Evolutionary conservation across 2,329 filamentous ascomycete genomes (phyloP).

Genomic region (Phialophora expanda): DNA sequence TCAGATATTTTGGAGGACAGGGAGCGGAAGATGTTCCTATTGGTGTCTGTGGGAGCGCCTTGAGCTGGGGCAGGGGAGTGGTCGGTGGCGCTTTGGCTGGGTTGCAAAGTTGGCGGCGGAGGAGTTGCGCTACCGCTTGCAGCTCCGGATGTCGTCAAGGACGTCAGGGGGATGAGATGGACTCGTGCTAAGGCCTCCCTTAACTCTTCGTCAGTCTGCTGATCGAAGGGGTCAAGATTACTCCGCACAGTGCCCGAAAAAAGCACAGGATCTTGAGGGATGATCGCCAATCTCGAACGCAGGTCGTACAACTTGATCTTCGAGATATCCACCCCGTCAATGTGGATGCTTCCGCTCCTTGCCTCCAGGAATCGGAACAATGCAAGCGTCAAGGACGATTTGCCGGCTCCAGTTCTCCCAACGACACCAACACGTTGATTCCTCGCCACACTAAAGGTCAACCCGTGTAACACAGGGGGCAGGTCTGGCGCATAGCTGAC

Average conservation of each 20-base stretch:
- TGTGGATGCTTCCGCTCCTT: conserved; percentile 66
- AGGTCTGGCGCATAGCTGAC: conserved; percentile 74
- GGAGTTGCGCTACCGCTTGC: conserved; percentile 37
- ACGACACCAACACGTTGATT: conserved; percentile 77
- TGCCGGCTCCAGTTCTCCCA: conserved; percentile 77
- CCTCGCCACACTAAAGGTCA: conserved; percentile 69
- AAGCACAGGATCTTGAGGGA: conserved; percentile 80
- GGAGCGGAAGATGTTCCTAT: conserved; percentile 69
- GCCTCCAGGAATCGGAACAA: conserved; percentile 79
- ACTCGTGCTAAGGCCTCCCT: conserved; percentile 72
- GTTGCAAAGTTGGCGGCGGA: background rate
- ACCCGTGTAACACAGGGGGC: conserved; percentile 70
- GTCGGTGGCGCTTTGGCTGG: conserved; percentile 39
- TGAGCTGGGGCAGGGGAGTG: conserved; percentile 56
- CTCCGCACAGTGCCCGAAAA: conserved; percentile 78
- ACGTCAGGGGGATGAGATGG: conserved; percentile 62
- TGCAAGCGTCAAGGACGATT: conserved; percentile 75
- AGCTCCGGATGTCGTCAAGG: conserved; percentile 29
- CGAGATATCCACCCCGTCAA: conserved; percentile 77
- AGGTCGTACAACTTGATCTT: conserved; percentile 72
- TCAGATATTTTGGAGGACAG: conserved; percentile 70
- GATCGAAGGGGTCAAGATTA: conserved; percentile 77
- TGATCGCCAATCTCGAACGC: conserved; percentile 76
- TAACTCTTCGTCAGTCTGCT: conserved; percentile 71
- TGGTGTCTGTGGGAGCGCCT: conserved; percentile 51